These are phyloP conservation scores for Clathrospora elynae DNA, from an alignment of 2,329 filamentous ascomycete genomes.

Conservation along the genomic window DNA sequence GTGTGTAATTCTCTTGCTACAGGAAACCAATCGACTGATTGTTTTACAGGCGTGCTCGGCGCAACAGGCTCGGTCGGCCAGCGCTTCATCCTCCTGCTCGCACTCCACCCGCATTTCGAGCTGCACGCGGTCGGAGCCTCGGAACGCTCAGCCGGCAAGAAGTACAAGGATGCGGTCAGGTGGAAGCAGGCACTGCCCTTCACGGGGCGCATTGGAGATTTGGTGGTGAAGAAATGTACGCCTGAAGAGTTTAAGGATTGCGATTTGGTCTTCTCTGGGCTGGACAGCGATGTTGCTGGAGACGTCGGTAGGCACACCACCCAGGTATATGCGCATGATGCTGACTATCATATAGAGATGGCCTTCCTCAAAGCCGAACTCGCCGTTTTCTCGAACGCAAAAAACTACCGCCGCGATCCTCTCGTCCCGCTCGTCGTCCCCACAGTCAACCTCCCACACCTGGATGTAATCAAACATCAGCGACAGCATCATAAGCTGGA, in stretches of 20 bases:
- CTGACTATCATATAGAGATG: slow-evolving; percentile 62
- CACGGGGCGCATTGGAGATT: slow-evolving; percentile 72
- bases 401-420: slow-evolving; percentile 92
- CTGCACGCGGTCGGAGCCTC: slow-evolving; percentile 91
- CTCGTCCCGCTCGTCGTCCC: slow-evolving; percentile 92
- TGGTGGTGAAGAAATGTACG: slow-evolving; percentile 84
- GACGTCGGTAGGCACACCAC: slow-evolving; percentile 72
- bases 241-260: slow-evolving; percentile 84
- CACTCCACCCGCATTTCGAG: slow-evolving; percentile 82
- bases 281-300: slow-evolving; percentile 90
- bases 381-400: slow-evolving; percentile 95
- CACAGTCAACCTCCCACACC: slow-evolving; percentile 87
- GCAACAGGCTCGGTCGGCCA: slow-evolving; percentile 94
- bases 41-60: slow-evolving; percentile 69
- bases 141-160: slow-evolving; percentile 85
- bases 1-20: slow-evolving; percentile 52
- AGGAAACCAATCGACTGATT: slow-evolving; percentile 15
- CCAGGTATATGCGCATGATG: neutral
- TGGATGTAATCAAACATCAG: slow-evolving; percentile 89
- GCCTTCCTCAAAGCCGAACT: slow-evolving; percentile 87
- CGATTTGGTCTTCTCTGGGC: slow-evolving; percentile 89
- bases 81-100: slow-evolving; percentile 90
- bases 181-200: slow-evolving; percentile 94
- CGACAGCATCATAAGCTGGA: slow-evolving; percentile 71
- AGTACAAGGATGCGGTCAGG: slow-evolving; percentile 88